A percentile compares a stretch with the other conserved stretches of the same genome.
phyloP scores from a whole-genome alignment of 164 flowering plant species.

The Stephania japonica region DNA sequence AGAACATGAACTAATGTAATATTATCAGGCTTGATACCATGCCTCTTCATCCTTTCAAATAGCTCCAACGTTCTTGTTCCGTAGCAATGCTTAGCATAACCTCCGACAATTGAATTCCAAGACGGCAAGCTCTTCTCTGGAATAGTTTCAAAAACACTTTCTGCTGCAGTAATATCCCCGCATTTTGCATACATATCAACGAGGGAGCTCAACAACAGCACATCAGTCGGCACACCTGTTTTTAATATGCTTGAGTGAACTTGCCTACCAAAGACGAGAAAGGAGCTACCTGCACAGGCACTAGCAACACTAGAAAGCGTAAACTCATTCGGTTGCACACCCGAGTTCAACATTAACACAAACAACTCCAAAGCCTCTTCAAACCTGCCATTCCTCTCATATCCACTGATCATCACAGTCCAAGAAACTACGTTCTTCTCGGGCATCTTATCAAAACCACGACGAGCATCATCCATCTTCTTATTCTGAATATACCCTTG shows the following conservation, averaged over 20 bases:
- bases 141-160: constrained; percentile 33
- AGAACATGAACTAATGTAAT: constrained; percentile 43
- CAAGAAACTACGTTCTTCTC: constrained; percentile 51
- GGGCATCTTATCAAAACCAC: constrained; percentile 31
- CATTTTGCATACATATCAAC: constrained; percentile 56
- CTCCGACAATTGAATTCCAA: constrained; percentile 61
- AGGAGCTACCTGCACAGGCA: constrained; percentile 47
- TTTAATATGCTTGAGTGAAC: constrained; percentile 35
- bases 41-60: constrained; percentile 36
- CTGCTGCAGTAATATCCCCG: constrained; percentile 41
- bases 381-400: constrained; percentile 29
- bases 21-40: constrained; percentile 36
- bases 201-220: constrained; percentile 36
- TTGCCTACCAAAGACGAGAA: constrained; percentile 43
- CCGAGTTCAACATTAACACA: constrained; percentile 31
- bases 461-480: constrained; percentile 31
- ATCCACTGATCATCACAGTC: constrained; percentile 64
- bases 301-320: constrained; percentile 38
- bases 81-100: constrained; percentile 53
- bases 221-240: constrained; percentile 32
- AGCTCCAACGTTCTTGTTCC: constrained; percentile 37
- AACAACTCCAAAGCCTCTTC: constrained; percentile 39
- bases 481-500: constrained; percentile 40
- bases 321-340: constrained; percentile 30
- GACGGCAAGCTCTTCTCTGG: constrained; percentile 32